Evolutionary conservation across 352 stramenopile genomes (phyloP).

Genomic region (Globisporangium cederbergense): DNA sequence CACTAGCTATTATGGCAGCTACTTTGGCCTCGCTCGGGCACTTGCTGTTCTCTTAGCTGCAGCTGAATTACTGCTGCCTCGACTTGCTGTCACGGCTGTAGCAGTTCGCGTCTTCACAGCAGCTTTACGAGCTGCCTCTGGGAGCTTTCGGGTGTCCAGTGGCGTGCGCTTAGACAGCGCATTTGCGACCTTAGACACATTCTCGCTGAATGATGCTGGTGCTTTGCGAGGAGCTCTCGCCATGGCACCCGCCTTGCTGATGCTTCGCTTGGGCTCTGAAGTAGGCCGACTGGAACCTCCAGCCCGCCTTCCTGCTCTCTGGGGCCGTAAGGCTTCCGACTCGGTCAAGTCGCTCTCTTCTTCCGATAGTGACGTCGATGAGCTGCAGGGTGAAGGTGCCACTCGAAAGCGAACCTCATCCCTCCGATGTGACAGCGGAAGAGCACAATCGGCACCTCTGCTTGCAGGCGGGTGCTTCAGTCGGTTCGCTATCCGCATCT

Average conservation of each 20-base stretch:
- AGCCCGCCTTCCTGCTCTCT: background rate
- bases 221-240: background rate
- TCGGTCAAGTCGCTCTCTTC: slow-evolving; percentile 18
- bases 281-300: background rate
- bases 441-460: background rate
- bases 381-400: slow-evolving; percentile 23
- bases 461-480: slow-evolving; percentile 38
- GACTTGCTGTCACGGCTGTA: background rate
- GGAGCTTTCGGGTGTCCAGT: background rate
- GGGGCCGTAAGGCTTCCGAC: background rate
- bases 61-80: background rate
- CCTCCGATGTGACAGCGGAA: background rate
- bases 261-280: background rate
- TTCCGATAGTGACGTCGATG: slow-evolving; percentile 31
- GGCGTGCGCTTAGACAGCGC: background rate
- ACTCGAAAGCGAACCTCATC: background rate
- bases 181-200: slow-evolving; percentile 6
- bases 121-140: background rate
- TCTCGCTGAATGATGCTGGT: background rate
- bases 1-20: background rate
- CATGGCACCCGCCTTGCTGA: background rate
- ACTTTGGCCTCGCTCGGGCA: background rate
- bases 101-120: background rate
- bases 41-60: background rate
- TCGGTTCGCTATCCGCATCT: slow-evolving; percentile 59